Base-by-base conservation (phyloP, 2,329 filamentous ascomycete genomes). In the Stagonosporopsis tanaceti region DNA sequence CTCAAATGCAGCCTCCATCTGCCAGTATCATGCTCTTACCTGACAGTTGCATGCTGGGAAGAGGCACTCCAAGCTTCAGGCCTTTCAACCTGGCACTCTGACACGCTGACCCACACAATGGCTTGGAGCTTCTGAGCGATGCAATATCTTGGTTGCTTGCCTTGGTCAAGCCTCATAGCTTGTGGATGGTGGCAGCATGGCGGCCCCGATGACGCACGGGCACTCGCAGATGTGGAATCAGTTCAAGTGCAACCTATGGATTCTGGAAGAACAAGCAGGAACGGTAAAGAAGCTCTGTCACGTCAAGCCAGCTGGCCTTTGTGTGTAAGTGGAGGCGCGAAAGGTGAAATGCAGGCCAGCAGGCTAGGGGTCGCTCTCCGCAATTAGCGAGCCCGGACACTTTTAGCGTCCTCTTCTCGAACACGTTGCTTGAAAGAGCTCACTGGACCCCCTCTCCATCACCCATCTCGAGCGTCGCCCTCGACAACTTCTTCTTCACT, bases 371-470 rank as follows among this genome's bases (percentile, higher is more conserved):
- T 37, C 32, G 42, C 35, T 50, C 52, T 60, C 54, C 57, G 52
- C 51, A 63, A 48, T 66, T 50, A 55, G 50, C 48, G 46, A 54
- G 54, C 44, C 41, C 48, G 48, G 51, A 56, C 52, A 22, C 47
- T 44, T 50, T 50, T 60, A 47, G 59, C 53, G 56, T 28, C 25
- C 11, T 44, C 41, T 55, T 59, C 50, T 66, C 67, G 66, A 64
- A 66, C 67, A 71, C 69, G 68, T 71, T 71, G 68, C 67, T 54
- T 57, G 62, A 67, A 64, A 68, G 64, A 63, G 65, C 63, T 62
- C 51, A 50, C 59, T 64, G 44, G 64, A 65, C 66, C 66, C 71
- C 70, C 71, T 68, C 67, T 68, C 60, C 66, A 62, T 62, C 63
- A 59, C 59, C 63, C 68, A 71, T 70, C 68, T 63, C 62, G 61